Evolutionary conservation across 768 basidiomycete genomes (phyloP).

Genomic region (Leccinum boreale): DNA sequence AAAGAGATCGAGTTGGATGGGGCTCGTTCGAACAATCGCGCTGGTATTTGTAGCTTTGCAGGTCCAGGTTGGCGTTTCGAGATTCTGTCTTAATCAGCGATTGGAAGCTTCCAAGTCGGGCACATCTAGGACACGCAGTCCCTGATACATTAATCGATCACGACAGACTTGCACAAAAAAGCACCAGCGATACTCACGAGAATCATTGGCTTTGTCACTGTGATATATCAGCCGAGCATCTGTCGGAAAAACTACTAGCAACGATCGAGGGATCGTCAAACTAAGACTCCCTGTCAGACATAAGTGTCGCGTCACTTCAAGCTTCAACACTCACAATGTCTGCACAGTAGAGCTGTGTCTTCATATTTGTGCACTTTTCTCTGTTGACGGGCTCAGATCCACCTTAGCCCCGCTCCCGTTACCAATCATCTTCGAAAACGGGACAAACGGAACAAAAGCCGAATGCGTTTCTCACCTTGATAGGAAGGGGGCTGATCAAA

Average conservation of each 20-base stretch:
- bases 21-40: neutral
- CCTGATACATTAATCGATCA: too few species aligned
- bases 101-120: conserved; percentile 2
- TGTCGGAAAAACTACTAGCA: neutral
- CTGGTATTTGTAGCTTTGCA: conserved; percentile 14
- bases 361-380: neutral
- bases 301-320: neutral
- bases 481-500: neutral
- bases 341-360: too few species aligned
- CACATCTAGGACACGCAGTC: conserved; percentile 10
- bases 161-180: conserved; percentile 11
- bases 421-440: neutral
- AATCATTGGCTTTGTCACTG: conserved; percentile 2
- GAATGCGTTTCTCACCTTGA: neutral
- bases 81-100: neutral
- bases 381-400: too few species aligned
- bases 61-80: neutral
- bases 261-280: neutral
- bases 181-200: conserved; percentile 10
- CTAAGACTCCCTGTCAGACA: neutral
- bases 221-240: neutral
- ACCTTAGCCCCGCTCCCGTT: neutral
- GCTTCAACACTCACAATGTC: neutral
- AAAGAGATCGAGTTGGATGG: neutral
- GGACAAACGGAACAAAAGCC: neutral